A percentile compares a stretch with the other conserved stretches of the same genome.
Conservation (phyloP, 2,329 filamentous ascomycete genomes). For the Trichoderma semiorbis region DNA sequence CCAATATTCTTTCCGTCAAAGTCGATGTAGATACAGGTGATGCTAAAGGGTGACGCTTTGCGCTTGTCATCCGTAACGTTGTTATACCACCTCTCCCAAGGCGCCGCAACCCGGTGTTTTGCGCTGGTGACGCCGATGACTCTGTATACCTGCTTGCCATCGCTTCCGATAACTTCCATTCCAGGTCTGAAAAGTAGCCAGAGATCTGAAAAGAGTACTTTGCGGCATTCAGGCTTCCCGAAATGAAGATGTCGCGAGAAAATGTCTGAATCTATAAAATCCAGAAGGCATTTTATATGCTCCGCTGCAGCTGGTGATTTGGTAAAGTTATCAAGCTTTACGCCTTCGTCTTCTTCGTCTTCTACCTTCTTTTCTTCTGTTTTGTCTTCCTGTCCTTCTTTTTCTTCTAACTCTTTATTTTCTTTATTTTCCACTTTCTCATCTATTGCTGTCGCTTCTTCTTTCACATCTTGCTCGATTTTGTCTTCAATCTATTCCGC, state of each 20-base stretch:
- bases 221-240: background rate
- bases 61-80: background rate
- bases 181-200: conserved; percentile 30
- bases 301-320: background rate
- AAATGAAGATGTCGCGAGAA: background rate
- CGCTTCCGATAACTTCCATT: conserved; percentile 21
- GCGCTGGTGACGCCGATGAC: conserved; percentile 20
- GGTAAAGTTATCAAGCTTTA: background rate
- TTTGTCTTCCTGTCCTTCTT: background rate
- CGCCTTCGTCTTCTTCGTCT: background rate
- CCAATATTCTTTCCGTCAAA: conserved; percentile 32
- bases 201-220: conserved; percentile 24
- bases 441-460: background rate
- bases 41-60: background rate
- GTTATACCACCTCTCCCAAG: background rate
- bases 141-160: conserved; percentile 25
- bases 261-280: conserved; percentile 3
- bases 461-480: background rate
- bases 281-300: background rate
- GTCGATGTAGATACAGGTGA: conserved; percentile 28
- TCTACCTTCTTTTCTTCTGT: background rate
- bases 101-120: background rate
- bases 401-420: background rate
- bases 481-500: background rate
- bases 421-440: background rate